Conservation (phyloP, 1,284 basidiomycete genomes). For the Ceratobasidium sp. region DNA sequence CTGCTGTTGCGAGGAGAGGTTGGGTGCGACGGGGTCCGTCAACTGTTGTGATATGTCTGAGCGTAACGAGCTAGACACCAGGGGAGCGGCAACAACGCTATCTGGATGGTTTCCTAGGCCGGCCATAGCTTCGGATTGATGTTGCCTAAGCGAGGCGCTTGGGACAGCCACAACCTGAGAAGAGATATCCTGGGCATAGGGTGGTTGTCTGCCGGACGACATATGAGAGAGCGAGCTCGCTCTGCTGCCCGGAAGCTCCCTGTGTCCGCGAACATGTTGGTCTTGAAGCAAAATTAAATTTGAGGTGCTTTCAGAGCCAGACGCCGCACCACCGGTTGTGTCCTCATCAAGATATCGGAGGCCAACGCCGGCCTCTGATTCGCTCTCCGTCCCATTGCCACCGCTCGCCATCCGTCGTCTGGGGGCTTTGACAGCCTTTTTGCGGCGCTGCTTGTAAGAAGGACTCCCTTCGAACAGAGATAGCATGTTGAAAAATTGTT, state of each 20-base stretch:
- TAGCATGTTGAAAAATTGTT: constrained; percentile 70
- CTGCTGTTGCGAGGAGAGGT: neutral
- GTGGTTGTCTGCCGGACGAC: constrained; percentile 6
- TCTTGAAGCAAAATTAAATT: constrained; percentile 1
- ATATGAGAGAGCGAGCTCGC: constrained; percentile 14
- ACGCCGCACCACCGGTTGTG: neutral
- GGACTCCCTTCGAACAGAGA: constrained; percentile 83
- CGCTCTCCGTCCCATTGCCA: constrained; percentile 28
- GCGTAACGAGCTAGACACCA: constrained; percentile 26
- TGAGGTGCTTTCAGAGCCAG: constrained; percentile 1
- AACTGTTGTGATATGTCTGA: constrained; percentile 35
- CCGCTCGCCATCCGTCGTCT: constrained; percentile 21
- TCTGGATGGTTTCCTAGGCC: neutral
- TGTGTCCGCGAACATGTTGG: neutral
- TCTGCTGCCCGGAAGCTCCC: constrained; percentile 8
- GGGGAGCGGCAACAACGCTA: constrained; percentile 4
- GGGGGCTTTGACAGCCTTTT: constrained; percentile 61
- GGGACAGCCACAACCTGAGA: constrained; percentile 34
- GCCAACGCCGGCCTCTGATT: constrained; percentile 31
- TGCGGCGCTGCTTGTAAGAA: constrained; percentile 85
- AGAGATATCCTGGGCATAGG: constrained; percentile 35
- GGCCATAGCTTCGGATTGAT: constrained; percentile 21
- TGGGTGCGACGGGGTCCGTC: neutral
- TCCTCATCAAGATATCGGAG: constrained; percentile 20
- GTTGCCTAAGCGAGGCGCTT: constrained; percentile 32